phyloP scores from a whole-genome alignment of 1,284 basidiomycete species.

The Wolfiporia cocos region DNA sequence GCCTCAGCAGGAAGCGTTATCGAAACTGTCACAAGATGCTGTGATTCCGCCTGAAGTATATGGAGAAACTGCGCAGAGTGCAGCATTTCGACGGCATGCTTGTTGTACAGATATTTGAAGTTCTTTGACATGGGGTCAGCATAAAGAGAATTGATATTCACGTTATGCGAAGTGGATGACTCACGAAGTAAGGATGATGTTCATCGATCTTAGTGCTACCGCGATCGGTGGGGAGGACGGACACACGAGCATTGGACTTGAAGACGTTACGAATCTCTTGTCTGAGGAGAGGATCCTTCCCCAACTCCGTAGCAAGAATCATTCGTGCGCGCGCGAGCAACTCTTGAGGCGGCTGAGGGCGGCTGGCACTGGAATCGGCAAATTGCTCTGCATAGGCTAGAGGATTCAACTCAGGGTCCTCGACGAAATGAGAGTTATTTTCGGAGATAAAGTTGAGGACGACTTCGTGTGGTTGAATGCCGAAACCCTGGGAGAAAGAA shows the following conservation, averaged over 20 bases:
- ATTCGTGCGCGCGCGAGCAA: constrained; percentile 72
- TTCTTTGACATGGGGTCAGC: constrained; percentile 41
- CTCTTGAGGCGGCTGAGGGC: constrained; percentile 54
- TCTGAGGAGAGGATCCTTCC: constrained; percentile 88
- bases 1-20: constrained; percentile 65
- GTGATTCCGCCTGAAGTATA: constrained; percentile 88
- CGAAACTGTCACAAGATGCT: constrained; percentile 78
- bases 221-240: constrained; percentile 85
- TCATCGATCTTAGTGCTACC: constrained; percentile 91
- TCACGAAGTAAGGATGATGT: constrained; percentile 83
- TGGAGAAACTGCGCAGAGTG: constrained; percentile 81
- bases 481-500: constrained; percentile 54
- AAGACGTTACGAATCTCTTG: constrained; percentile 78
- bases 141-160: background rate
- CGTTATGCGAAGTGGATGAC: constrained; percentile 27
- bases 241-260: constrained; percentile 73
- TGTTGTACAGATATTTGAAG: constrained; percentile 93
- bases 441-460: constrained; percentile 72
- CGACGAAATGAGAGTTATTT: constrained; percentile 61
- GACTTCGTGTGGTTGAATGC: constrained; percentile 73
- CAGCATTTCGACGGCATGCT: constrained; percentile 72
- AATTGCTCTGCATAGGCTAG: constrained; percentile 73
- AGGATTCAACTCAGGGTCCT: constrained; percentile 75
- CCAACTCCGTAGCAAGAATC: constrained; percentile 87
- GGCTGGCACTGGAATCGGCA: constrained; percentile 56